These are phyloP conservation scores for Pistacia vera DNA, from an alignment of 345 rosid species.

Conservation along the genomic window DNA sequence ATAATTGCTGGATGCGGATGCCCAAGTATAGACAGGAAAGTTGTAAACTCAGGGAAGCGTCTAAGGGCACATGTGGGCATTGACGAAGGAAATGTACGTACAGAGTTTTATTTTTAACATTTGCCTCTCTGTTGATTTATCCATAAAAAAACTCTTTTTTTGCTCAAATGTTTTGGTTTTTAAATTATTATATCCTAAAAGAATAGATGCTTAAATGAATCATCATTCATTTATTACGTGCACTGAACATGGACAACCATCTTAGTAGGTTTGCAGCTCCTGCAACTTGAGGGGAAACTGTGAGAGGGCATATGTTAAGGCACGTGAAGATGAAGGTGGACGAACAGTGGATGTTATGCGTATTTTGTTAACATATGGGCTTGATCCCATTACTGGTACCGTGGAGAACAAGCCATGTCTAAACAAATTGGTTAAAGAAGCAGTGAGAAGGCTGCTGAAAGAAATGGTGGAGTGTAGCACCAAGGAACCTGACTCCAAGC, in stretches of 20 bases:
- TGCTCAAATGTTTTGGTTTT: not conserved
- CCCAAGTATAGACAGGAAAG: conserved; percentile 90
- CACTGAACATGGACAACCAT: conserved; percentile 10
- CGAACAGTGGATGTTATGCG: conserved; percentile 89
- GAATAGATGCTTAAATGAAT: not conserved
- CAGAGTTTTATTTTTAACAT: conserved; percentile 6
- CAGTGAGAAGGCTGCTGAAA: conserved; percentile 66
- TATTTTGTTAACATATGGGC: conserved; percentile 65
- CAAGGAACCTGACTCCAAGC: conserved; percentile 35
- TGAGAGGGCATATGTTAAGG: conserved; percentile 80
- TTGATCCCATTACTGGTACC: conserved; percentile 47
- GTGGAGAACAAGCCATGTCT: conserved; percentile 65
- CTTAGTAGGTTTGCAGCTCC: conserved; percentile 78
- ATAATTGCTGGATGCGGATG: conserved; percentile 72
- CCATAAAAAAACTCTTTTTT: not conserved
- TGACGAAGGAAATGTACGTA: conserved; percentile 73
- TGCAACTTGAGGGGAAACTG: conserved; percentile 87
- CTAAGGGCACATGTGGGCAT: conserved; percentile 71
- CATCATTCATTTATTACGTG: not conserved
- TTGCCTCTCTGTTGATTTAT: not conserved
- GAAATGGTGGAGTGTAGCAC: conserved; percentile 55
- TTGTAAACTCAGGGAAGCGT: conserved; percentile 87
- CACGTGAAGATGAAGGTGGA: conserved; percentile 63
- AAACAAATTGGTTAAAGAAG: conserved; percentile 62
- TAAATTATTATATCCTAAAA: not conserved